Evolutionary conservation across 257 asterid species (phyloP), one percentile per base, ranked within the genome.

Genomic region (Prunella vulgaris): DNA sequence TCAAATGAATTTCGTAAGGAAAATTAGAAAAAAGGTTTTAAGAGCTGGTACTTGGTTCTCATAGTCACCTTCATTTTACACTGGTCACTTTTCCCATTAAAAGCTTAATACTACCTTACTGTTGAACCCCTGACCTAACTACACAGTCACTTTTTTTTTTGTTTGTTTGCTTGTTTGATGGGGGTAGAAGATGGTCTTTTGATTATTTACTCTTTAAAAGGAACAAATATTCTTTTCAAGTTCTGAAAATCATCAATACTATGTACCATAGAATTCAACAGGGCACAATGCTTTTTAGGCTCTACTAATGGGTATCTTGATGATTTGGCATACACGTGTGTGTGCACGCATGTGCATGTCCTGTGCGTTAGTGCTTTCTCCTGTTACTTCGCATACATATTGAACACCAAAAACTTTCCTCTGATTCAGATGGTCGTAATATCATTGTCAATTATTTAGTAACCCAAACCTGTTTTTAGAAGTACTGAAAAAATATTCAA

Each of bases 1-100:
- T 38, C 57, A 66, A 74, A 44, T 46, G 3, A 64, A 66, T 60
- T 57, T 60, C 7, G 12, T 66, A 38, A 35, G 68, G 57, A 70
- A 66, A 49, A 18, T 72, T 49, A 44, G 48, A 30, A 46, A 44
- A 46, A 35, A 70, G 33, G 8, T 71, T 63, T 10, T 18, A 30
- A 49, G 66, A 30, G 73, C 65, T 76, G 71, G 70, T 72, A 49
- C 60, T 56, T 40, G 7, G 51, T 74, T 69, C 64, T 22, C 37
- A 46, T 75, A 40, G 38, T 48, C 64, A 52, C 61, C 60, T 18
- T 68, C 64, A 53, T 75, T 71, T 59, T 62, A 30, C 33, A 25
- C 22, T 20, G 22, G 66, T 60, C 21, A 77, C 9, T 58, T 30
- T 69, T 40, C 44, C 28, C 17, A 33, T 18, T 40, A 21, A 51